These are phyloP conservation scores for Coprinellus micaceus DNA, from an alignment of 768 basidiomycete species.

Conservation along the genomic window DNA sequence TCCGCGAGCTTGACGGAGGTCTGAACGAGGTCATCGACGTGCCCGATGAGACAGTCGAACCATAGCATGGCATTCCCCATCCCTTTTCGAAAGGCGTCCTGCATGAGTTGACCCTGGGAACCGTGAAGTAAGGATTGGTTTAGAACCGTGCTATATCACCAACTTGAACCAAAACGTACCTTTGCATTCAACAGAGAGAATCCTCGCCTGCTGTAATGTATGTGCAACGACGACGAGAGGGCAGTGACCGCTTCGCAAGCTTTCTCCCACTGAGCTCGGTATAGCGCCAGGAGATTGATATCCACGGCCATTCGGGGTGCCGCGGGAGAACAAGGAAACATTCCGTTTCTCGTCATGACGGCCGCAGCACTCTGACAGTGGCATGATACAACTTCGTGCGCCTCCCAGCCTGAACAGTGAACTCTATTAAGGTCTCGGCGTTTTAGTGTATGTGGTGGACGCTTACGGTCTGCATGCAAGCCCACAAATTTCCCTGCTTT, in stretches of 20 bases:
- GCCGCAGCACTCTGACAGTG: constrained; percentile 25
- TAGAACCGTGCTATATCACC: no score
- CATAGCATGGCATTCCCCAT: constrained; percentile 21
- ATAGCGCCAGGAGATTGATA: constrained; percentile 14
- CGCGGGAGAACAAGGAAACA: constrained; percentile 14
- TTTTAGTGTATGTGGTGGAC: not conserved
- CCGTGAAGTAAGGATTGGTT: no score
- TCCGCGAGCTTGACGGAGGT: not conserved
- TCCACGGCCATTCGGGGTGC: constrained; percentile 15
- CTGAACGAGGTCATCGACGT: constrained; percentile 9
- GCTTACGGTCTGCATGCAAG: not conserved
- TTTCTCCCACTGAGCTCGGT: constrained; percentile 11
- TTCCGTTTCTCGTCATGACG: constrained; percentile 10
- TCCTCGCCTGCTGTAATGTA: constrained; percentile 9
- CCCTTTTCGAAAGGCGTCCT: constrained; percentile 20
- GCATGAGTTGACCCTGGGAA: constrained; percentile 16
- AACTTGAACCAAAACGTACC: no score
- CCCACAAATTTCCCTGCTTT: not conserved
- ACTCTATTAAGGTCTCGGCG: not conserved
- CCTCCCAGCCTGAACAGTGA: not conserved
- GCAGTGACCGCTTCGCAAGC: constrained; percentile 17
- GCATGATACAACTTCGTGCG: not conserved
- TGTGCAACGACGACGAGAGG: constrained; percentile 8
- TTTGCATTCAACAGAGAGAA: constrained; percentile 1
- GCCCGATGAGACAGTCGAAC: constrained; percentile 16